Percentiles rank a stretch among this genome's conserved stretches.
These are phyloP conservation scores for Penicillium silybi DNA, from an alignment of 495 filamentous ascomycete species.

Conservation along the genomic window DNA sequence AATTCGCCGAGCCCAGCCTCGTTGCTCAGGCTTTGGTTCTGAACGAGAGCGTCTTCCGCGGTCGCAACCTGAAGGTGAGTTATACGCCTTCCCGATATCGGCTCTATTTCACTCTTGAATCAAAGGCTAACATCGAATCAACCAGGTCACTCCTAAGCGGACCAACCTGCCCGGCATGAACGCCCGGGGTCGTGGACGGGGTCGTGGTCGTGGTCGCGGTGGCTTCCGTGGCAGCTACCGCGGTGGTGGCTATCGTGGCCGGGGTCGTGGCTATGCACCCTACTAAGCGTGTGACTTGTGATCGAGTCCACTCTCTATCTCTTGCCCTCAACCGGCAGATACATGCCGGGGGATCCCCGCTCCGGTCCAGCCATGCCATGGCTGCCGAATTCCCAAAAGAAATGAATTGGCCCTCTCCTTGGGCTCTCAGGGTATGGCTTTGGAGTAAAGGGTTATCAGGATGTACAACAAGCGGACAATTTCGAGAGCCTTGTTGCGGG, in stretches of 20 bases:
- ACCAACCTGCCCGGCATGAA: constrained; percentile 95
- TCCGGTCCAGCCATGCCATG: constrained; percentile 3
- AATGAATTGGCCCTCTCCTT: constrained; percentile 6
- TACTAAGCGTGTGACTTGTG: constrained; percentile 52
- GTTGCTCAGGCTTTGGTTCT: constrained; percentile 91
- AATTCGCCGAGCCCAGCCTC: constrained; percentile 92
- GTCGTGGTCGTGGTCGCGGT: constrained; percentile 63
- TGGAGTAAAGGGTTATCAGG: constrained; percentile 33
- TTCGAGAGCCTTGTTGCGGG: not conserved
- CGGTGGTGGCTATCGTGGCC: constrained; percentile 72
- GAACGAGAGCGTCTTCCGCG: constrained; percentile 95
- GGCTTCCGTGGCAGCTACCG: constrained; percentile 76
- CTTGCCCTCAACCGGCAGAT: not conserved
- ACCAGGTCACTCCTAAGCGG: constrained; percentile 87
- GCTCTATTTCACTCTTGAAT: not conserved
- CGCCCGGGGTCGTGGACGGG: constrained; percentile 68
- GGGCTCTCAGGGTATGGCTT: constrained; percentile 20
- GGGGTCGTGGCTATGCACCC: constrained; percentile 75
- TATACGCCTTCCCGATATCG: not conserved
- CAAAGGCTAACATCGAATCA: not conserved
- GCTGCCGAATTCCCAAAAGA: constrained; percentile 2
- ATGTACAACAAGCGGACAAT: constrained; percentile 34
- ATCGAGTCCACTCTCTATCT: not conserved
- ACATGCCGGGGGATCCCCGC: not conserved
- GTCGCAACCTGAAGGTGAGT: constrained; percentile 85